These are phyloP conservation scores for Rhodomyrtus tomentosa DNA, from an alignment of 345 rosid species.

Conservation along the genomic window DNA sequence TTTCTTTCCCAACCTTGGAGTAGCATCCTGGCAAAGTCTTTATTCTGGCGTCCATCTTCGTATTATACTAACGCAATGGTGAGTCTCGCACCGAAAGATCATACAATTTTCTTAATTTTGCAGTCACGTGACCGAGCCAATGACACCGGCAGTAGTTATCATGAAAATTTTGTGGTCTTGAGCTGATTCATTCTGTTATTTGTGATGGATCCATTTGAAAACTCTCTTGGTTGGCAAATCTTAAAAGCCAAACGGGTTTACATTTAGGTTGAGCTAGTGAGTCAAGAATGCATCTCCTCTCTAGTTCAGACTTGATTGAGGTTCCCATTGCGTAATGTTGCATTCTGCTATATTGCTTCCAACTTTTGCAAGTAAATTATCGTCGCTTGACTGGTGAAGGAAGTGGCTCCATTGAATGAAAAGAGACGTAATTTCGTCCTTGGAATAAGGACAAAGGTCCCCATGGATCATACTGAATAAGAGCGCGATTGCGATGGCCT, in stretches of 20 bases:
- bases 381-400: background rate
- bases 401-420: background rate
- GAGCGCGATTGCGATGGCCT: too few species aligned
- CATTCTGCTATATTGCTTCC: background rate
- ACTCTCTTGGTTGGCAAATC: background rate
- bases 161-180: background rate
- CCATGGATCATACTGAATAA: background rate
- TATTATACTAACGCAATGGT: too few species aligned
- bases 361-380: background rate
- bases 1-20: too few species aligned
- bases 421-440: background rate
- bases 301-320: background rate
- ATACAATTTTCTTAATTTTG: too few species aligned
- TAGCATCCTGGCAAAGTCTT: too few species aligned
- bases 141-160: too few species aligned
- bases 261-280: background rate
- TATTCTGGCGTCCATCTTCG: too few species aligned
- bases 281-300: background rate
- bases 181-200: background rate
- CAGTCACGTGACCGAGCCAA: too few species aligned
- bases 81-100: too few species aligned
- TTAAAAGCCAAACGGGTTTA: background rate
- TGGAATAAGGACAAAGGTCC: background rate
- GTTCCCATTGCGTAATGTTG: background rate
- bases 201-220: background rate